These are phyloP conservation scores for Friedmanniomyces simplex DNA, from an alignment of 495 filamentous ascomycete genomes.

Conservation along the genomic window DNA sequence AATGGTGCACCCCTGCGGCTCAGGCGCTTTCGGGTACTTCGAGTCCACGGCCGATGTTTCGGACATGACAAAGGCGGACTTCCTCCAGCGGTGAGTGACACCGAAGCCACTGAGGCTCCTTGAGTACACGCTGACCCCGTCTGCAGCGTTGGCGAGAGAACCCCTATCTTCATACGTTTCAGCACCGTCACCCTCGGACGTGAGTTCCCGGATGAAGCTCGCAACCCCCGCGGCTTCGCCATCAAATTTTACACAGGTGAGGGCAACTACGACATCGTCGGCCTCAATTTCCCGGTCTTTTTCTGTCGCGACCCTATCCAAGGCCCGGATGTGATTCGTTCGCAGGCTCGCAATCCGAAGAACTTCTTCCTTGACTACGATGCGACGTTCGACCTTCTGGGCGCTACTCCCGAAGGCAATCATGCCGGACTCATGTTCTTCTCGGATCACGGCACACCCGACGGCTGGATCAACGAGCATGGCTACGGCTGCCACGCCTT, in stretches of 20 bases:
- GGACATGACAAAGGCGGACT: slow-evolving; percentile 20
- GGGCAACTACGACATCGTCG: slow-evolving; percentile 48
- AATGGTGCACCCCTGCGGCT: slow-evolving; percentile 43
- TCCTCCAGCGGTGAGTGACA: slow-evolving; percentile 15
- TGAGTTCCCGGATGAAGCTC: slow-evolving; percentile 43
- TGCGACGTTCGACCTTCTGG: slow-evolving; percentile 45
- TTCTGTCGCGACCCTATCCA: slow-evolving; percentile 51
- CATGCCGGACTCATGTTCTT: slow-evolving; percentile 51
- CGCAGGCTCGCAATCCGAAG: slow-evolving; percentile 43
- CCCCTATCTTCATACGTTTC: slow-evolving; percentile 47
- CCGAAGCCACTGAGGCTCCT: not conserved
- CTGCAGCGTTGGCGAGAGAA: slow-evolving; percentile 38
- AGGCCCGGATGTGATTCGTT: slow-evolving; percentile 48
- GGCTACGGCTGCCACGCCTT: slow-evolving; percentile 50
- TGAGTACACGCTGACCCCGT: not conserved
- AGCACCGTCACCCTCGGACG: slow-evolving; percentile 46
- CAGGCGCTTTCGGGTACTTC: slow-evolving; percentile 42
- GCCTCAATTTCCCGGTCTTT: slow-evolving; percentile 39
- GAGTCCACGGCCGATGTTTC: slow-evolving; percentile 17
- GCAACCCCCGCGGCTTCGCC: slow-evolving; percentile 51
- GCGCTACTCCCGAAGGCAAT: slow-evolving; percentile 44
- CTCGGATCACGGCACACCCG: slow-evolving; percentile 46
- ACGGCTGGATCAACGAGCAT: slow-evolving; percentile 41
- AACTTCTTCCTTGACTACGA: slow-evolving; percentile 48
- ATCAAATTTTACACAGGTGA: slow-evolving; percentile 53